Evolutionary conservation across 257 asterid genomes (phyloP).

Genomic region (Solanum tarijense): DNA sequence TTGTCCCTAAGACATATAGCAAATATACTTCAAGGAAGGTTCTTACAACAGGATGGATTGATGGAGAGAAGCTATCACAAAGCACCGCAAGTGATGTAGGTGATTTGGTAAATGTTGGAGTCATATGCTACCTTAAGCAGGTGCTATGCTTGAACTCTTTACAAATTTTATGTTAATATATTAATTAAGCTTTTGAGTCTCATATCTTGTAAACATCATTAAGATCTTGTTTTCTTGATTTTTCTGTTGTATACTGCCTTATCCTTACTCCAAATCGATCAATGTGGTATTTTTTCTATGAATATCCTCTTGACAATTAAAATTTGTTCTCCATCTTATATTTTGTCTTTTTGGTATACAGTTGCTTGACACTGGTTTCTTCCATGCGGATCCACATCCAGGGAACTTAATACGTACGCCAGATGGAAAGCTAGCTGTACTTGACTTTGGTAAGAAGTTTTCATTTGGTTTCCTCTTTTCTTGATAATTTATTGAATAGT

Average conservation of each 20-base stretch:
- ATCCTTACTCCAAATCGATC: not conserved
- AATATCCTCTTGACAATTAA: not conserved
- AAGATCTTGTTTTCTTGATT: not conserved
- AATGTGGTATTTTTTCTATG: not conserved
- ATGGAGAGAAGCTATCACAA: slow-evolving; percentile 97
- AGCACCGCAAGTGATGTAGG: slow-evolving; percentile 99
- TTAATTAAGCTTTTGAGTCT: not conserved
- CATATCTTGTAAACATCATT: not conserved
- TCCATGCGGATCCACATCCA: slow-evolving; percentile 99
- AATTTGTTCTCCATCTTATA: slow-evolving; percentile 11
- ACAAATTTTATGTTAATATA: not conserved
- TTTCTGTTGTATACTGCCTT: not conserved
- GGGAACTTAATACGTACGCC: slow-evolving; percentile 95
- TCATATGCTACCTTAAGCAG: slow-evolving; percentile 99
- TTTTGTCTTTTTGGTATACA: slow-evolving; percentile 25
- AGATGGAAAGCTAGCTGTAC: slow-evolving; percentile 92
- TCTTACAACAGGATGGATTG: slow-evolving; percentile 90
- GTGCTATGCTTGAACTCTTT: slow-evolving; percentile 17
- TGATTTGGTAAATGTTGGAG: slow-evolving; percentile 94
- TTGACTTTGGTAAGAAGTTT: slow-evolving; percentile 70
- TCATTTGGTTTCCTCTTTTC: not conserved
- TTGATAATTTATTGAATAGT: not conserved
- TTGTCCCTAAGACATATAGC: slow-evolving; percentile 79
- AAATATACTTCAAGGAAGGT: slow-evolving; percentile 94
- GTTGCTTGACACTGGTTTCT: slow-evolving; percentile 99